Evolutionary conservation across 1,139 yeast species (phyloP), one percentile per base, ranked within the genome.

Genomic region (Pichia kudriavzevii): DNA sequence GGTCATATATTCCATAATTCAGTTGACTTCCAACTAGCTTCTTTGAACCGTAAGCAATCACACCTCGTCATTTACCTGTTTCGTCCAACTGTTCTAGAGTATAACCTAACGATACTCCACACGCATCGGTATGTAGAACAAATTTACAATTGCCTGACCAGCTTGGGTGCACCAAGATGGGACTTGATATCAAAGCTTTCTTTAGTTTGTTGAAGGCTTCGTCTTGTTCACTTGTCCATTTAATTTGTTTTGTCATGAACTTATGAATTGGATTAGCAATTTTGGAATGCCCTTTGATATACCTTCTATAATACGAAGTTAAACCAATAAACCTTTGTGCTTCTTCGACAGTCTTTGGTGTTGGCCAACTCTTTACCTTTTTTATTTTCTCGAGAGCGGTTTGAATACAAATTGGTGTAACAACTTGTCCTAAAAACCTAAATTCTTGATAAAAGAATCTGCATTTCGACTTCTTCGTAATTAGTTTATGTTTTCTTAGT

Each of bases 351-450:
- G 34, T 16, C 13, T 22, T 22, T 4, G 38, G 34, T 10, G 23
- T 15, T n/a, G 28, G 36, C 41, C 41, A 38, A 3, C n/a, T 10
- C 16, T 5, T 14, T 5, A 36, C 26, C 5, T 27, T 28, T 13
- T 32, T 19, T 11, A 32, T 26, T 20, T 38, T 28, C n/a, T 13
- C n/a, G 2, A 22, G 36, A 16, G 30, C 40, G 16, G 31, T 31
- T 5, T 22, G 5, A 20, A 32, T 11, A 26, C 34, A 32, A 4
- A 29, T 22, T 3, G 14, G 11, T 13, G 18, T 15, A 7, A 34
- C 25, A 6, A 23, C 21, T 23, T 23, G 38, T 10, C 44, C 46
- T 26, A 35, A 30, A 30, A 34, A 43, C 11, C 22, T 11, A 15
- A 34, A 18, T 16, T 19, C 13, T 11, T 19, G 8, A 24, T 26